Base-by-base conservation (phyloP, 495 filamentous ascomycete species). In the Neurospora sp. region DNA sequence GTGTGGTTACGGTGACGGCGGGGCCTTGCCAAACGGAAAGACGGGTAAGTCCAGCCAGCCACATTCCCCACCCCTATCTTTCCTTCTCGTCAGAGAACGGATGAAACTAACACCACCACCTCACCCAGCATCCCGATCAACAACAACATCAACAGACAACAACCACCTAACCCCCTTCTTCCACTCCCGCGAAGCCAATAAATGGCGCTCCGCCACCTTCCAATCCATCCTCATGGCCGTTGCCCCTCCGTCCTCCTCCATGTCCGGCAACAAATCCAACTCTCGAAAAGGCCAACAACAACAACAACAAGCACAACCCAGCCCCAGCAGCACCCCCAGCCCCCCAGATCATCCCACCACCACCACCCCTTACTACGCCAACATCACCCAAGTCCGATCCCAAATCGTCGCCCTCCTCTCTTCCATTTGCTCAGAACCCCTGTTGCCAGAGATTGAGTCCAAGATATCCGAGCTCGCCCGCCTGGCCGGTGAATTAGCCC, bases 181-280 rank as follows among this genome's bases (percentile, higher is more conserved):
- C 72, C 49, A 70, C 18, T 72, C 60, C 5, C 74, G 78, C 41
- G 66, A 75, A 35, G 79, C 79, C 31, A 81, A 81, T 71, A 79
- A 76, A 35, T 81, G 77, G 77, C 73, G 79, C 14, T 77, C 79
- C 9, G 73, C 78, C 39, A 78, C 79, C 3, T 80, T 81, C 70
- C 77, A 80, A 49, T 75, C 75, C 49, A 72, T 80, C 42, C 31
- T 75, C 31, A 72, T 73, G 38, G 74, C 75, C 18, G 75, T 79
- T 0, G 54, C 54, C 0, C 54, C 54, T 1, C 54, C 54, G 9
- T 66, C 54, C 0, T 62, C 54, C 3, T 66, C 54, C 20, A 62
- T 62, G 54, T 62, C 54, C 2, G 54, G 54, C 12, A 62, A 8
- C 49, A 62, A 62, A 5, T 27, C 49, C 54, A 54, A 27, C 46